A percentile compares a stretch with the other conserved stretches of the same genome.
Conservation (phyloP, 2,329 filamentous ascomycete genomes). For the Diaporthe eres region DNA sequence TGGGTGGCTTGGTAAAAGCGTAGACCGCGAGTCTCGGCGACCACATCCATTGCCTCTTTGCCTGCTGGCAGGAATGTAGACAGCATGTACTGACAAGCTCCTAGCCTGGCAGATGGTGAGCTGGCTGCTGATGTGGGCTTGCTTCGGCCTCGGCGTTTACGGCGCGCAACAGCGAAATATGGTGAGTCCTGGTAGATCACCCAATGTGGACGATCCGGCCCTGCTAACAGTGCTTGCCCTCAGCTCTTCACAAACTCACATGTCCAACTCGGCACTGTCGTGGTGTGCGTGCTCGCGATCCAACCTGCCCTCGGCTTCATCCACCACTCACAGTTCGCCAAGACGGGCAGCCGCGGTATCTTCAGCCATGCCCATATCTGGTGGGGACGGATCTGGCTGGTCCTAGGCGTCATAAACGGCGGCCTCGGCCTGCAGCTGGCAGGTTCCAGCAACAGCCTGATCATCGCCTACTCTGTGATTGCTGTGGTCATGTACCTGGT, state of each 20-base stretch:
- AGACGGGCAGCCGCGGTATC: constrained; percentile 61
- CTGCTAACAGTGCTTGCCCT: constrained; percentile 10
- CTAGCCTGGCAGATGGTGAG: constrained; percentile 62
- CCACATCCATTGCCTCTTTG: background rate
- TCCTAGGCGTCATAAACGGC: constrained; percentile 74
- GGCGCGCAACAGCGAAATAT: constrained; percentile 56
- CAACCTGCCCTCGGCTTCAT: constrained; percentile 71
- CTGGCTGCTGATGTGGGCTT: constrained; percentile 71
- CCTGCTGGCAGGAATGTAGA: background rate
- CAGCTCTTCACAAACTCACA: constrained; percentile 69
- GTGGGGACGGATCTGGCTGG: constrained; percentile 71
- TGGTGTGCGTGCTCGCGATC: constrained; percentile 67
- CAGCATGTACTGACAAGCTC: background rate
- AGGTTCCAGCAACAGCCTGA: constrained; percentile 54
- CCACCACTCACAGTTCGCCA: constrained; percentile 69
- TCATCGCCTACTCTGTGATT: constrained; percentile 70
- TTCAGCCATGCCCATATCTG: constrained; percentile 73
- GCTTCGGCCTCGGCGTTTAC: constrained; percentile 70
- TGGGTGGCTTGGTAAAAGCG: constrained; percentile 17
- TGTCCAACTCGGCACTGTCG: constrained; percentile 68
- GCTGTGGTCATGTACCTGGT: constrained; percentile 62
- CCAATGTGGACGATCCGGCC: background rate
- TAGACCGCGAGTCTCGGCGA: background rate
- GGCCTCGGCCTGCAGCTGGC: constrained; percentile 71
- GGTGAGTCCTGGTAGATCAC: constrained; percentile 50